A percentile compares a stretch with the other conserved stretches of the same genome.
Conservation (phyloP, 129 eudicot genomes). For the Saposhnikovia divaricata region DNA sequence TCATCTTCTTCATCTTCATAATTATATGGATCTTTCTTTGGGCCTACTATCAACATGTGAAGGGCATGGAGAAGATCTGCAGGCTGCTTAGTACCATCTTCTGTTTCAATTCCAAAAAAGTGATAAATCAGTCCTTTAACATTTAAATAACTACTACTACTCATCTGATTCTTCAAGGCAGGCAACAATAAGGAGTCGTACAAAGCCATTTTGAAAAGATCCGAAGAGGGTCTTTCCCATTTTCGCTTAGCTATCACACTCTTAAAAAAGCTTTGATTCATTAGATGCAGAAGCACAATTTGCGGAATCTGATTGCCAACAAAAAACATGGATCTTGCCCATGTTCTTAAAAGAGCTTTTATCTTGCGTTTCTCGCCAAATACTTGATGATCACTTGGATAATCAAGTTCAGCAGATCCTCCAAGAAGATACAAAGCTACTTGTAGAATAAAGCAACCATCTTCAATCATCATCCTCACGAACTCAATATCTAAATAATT, state of each 20-base stretch:
- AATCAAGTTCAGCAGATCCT: conserved; percentile 5
- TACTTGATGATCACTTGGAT: conserved; percentile 7
- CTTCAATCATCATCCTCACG: conserved; percentile 17
- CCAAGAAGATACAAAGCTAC: conserved; percentile 20
- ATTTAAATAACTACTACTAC: background rate
- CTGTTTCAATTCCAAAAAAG: background rate
- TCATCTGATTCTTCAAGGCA: background rate
- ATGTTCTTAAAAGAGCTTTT: conserved; percentile 6
- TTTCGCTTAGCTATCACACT: conserved; percentile 1
- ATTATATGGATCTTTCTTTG: background rate
- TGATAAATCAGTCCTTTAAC: background rate
- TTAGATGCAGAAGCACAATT: conserved; percentile 14
- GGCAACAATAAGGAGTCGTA: conserved; percentile 14
- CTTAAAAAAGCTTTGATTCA: conserved; percentile 21
- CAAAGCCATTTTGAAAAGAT: conserved; percentile 11
- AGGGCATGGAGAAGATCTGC: conserved; percentile 25
- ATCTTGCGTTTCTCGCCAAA: conserved; percentile 10
- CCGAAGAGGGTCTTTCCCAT: conserved; percentile 7
- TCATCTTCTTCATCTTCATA: background rate
- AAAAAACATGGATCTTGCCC: conserved; percentile 21
- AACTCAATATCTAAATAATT: background rate
- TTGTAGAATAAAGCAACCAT: conserved; percentile 25
- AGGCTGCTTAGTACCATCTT: conserved; percentile 3
- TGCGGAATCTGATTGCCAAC: conserved; percentile 27
- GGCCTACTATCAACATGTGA: conserved; percentile 12